Conservation (phyloP, 805 yeast species). For the Candida koratica region DNA sequence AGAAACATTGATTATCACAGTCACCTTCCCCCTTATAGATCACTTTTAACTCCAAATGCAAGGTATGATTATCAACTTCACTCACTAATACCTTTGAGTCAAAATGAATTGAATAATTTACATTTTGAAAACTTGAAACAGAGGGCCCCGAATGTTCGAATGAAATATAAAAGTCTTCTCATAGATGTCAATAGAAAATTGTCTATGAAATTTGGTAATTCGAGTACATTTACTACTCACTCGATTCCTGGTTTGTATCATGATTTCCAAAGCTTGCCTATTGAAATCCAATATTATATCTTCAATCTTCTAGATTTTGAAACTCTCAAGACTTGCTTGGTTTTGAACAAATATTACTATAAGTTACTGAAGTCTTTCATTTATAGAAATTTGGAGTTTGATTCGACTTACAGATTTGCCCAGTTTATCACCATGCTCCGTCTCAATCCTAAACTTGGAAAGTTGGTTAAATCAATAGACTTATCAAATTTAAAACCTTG, state of each 20-base stretch:
- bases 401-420: conserved; percentile 73
- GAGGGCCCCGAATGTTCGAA: conserved; percentile 24
- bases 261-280: conserved; percentile 33
- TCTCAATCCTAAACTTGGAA: conserved; percentile 51
- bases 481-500: conserved; percentile 46
- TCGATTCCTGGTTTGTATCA: neutral
- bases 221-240: neutral
- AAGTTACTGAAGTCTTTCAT: conserved; percentile 49
- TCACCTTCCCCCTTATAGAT: conserved; percentile 51
- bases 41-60: conserved; percentile 46
- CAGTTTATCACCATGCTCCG: conserved; percentile 73
- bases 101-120: conserved; percentile 26
- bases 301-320: conserved; percentile 31
- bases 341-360: conserved; percentile 50
- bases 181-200: conserved; percentile 46
- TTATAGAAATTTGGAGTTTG: conserved; percentile 52
- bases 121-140: conserved; percentile 1
- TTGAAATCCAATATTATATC: conserved; percentile 39
- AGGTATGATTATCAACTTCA: conserved; percentile 50
- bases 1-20: conserved; percentile 20
- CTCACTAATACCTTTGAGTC: conserved; percentile 35
- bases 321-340: conserved; percentile 42
- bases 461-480: conserved; percentile 53
- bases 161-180: conserved; percentile 47
- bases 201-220: conserved; percentile 25